Conservation (phyloP, 2,329 filamentous ascomycete genomes). For the Leptographium galeiforme region DNA sequence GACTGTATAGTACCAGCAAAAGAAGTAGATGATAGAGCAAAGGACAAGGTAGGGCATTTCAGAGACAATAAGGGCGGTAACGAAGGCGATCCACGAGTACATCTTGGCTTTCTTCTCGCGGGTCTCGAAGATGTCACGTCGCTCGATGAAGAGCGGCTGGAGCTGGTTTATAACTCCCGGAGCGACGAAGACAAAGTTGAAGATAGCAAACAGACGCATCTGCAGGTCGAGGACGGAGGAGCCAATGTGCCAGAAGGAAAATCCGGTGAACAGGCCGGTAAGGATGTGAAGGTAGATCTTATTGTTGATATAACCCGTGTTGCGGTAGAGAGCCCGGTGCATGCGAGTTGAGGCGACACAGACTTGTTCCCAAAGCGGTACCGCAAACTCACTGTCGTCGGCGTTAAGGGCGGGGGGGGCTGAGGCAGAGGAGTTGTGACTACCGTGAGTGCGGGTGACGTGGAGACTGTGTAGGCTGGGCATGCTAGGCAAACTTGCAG, state of each 20-base stretch:
- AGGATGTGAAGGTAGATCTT: conserved; percentile 44
- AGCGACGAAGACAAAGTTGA: conserved; percentile 58
- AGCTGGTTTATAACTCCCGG: conserved; percentile 49
- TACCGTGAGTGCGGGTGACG: neutral
- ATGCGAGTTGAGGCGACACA: conserved; percentile 45
- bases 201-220: conserved; percentile 57
- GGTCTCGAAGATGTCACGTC: conserved; percentile 54
- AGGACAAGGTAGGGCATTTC: conserved; percentile 43
- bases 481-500: neutral
- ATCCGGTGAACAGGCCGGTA: conserved; percentile 45
- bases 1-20: conserved; percentile 20
- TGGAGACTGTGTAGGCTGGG: neutral
- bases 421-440: neutral
- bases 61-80: conserved; percentile 52
- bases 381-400: conserved; percentile 51
- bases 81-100: conserved; percentile 56
- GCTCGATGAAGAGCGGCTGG: conserved; percentile 58
- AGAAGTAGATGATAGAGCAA: conserved; percentile 45
- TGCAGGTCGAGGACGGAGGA: conserved; percentile 32
- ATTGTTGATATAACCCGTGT: conserved; percentile 57
- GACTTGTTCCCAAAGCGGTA: conserved; percentile 51
- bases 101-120: conserved; percentile 55
- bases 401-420: neutral
- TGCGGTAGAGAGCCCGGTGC: conserved; percentile 62
- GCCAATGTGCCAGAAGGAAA: conserved; percentile 47